Evolutionary conservation across 257 asterid genomes (phyloP), one percentile per base, ranked within the genome.

Genomic region (Haberlea rhodopensis): DNA sequence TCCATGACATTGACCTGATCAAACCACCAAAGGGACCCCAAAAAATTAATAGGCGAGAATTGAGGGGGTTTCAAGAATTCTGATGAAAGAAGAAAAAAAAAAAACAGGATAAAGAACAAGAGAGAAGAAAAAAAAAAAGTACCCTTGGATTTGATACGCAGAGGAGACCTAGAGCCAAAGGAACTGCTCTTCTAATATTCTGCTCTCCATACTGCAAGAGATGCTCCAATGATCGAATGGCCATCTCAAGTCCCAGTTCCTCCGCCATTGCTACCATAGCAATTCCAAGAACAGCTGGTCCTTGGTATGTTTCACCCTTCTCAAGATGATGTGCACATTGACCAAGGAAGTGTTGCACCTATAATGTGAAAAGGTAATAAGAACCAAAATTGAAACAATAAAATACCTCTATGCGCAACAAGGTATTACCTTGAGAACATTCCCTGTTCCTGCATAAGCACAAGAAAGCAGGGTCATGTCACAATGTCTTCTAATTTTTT

Each of bases 261-360:
- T 94, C 99, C 51, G 89, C 96, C 97, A 94, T 94, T 70, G 97
- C 89, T 63, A 94, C 99, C 94, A 94, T 87, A 37, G 97, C 99
- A 75, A 94, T 94, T 53, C 99, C 99, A 45, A 94, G 97, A 62
- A 92, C 90, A 73, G 97, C 96, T 3, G 95, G 94, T 59, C 97
- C 97, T 72, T 89, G 99, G 72, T 74, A 84, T 18, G 88, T 76
- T 74, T 89, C 96, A 8, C 96, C 95, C 73, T 84, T 89, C 71
- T 89, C 95, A 34, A 89, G 89, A 79, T 92, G 96, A 60, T 84
- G 88, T 0, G 95, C 95, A 79, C 99, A 94, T 70, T 92, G 94
- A 62, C 95, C 90, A 59, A 92, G 91, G 68, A 92, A 81, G 76
- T 85, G 94, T 81, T 92, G 99, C 20, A 94, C 98, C 98, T 91